Percentiles rank a stretch among this genome's conserved stretches.
Evolutionary conservation across 164 flowering plant species (phyloP).

Genomic region (Chloranthus sessilifolius): DNA sequence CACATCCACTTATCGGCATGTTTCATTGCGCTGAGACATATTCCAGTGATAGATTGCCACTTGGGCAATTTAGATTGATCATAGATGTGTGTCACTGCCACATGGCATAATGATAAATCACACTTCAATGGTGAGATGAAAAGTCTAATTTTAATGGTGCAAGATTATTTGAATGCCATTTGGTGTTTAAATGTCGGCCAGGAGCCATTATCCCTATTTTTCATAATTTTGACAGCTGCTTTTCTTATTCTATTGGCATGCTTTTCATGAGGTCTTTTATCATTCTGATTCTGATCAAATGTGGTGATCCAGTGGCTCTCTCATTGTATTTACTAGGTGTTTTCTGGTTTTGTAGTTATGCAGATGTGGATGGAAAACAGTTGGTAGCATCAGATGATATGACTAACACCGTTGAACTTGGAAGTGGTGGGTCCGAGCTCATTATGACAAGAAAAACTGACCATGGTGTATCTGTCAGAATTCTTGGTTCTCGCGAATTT

Average conservation of each 20-base stretch:
- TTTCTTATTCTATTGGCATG: neutral
- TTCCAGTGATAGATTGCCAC: too few species aligned
- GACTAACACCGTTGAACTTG: conserved; percentile 52
- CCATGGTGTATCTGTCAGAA: conserved; percentile 29
- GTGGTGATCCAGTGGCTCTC: neutral
- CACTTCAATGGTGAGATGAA: too few species aligned
- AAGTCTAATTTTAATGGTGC: too few species aligned
- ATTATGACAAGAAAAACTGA: conserved; percentile 54
- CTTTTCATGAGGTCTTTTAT: conserved; percentile 1
- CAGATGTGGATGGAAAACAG: conserved; percentile 63
- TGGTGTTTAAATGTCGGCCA: too few species aligned
- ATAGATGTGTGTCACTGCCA: too few species aligned
- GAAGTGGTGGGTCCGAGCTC: conserved; percentile 83
- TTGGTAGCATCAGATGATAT: conserved; percentile 43
- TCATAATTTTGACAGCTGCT: too few species aligned
- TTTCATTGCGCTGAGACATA: too few species aligned
- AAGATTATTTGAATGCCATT: too few species aligned
- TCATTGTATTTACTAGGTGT: neutral
- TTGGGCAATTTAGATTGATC: too few species aligned
- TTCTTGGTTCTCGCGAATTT: conserved; percentile 84
- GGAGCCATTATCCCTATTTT: too few species aligned
- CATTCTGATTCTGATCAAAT: neutral
- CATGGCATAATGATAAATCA: too few species aligned
- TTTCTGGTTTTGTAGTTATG: conserved; percentile 41
- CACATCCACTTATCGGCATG: too few species aligned